These are phyloP conservation scores for Hypoxylon sp. DNA, from an alignment of 2,329 filamentous ascomycete species.

Conservation along the genomic window DNA sequence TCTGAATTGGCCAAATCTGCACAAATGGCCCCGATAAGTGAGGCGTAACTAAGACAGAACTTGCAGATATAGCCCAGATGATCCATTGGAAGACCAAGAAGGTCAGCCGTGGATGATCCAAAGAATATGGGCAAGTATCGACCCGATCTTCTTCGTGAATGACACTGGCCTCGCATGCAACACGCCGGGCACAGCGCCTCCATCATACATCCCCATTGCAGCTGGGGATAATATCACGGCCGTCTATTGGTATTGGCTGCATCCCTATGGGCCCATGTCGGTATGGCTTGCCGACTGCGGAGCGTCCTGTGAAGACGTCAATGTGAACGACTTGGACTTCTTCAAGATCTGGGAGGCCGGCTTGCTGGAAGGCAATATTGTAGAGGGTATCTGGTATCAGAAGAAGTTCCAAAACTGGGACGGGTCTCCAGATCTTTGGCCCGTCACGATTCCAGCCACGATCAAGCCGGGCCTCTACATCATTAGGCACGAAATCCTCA, in stretches of 20 bases:
- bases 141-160: conserved; percentile 54
- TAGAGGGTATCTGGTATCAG: conserved; percentile 56
- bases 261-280: conserved; percentile 57
- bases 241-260: conserved; percentile 59
- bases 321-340: conserved; percentile 52
- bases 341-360: conserved; percentile 59
- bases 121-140: conserved; percentile 55
- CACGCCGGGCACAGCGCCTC: conserved; percentile 52
- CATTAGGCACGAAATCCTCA: conserved; percentile 65
- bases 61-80: conserved; percentile 54
- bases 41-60: conserved; percentile 9
- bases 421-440: conserved; percentile 57
- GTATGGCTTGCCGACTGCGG: conserved; percentile 55
- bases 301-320: conserved; percentile 48
- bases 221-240: conserved; percentile 55
- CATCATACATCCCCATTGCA: conserved; percentile 54
- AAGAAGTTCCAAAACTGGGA: conserved; percentile 57
- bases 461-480: conserved; percentile 63
- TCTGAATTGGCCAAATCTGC: too few species aligned
- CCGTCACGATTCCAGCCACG: conserved; percentile 59
- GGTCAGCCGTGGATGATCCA: conserved; percentile 56
- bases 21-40: neutral
- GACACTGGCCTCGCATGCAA: conserved; percentile 55
- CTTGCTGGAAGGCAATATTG: conserved; percentile 51
- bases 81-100: conserved; percentile 50